Base-by-base conservation (phyloP, 1,139 yeast genomes). In the Hansenula sp. region DNA sequence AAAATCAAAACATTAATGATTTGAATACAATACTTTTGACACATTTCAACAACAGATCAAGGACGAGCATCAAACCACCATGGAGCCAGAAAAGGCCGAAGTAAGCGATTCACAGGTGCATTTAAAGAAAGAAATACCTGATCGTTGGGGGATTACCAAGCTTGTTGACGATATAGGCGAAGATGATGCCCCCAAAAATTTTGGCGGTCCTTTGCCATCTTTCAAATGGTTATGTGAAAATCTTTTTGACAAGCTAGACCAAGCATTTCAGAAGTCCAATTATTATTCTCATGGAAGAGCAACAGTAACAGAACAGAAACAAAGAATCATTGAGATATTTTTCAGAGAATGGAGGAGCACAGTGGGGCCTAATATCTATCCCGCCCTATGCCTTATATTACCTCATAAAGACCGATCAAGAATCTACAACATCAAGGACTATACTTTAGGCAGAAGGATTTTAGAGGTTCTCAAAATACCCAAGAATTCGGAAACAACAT, bases 311-410 rank as follows among this genome's bases (percentile, higher is more conserved):
- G 67, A 41, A 58, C 66, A 54, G 62, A 73, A 67, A 52, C 61
- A 47, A 44, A 62, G 52, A 49, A 65, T 60, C 42, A 71, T 66
- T 46, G 64, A 52, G 3, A 52, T 61, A 15, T 91, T 87, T 59
- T 69, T 86, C 39, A 61, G 67, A 4, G 66, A 74, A 21, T 90
- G 90, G 83, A 70, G 82, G 44, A 65, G 67, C 13, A 77, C 78
- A 29, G 84, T 87, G 3, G 96, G 96, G 0, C 61, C 71, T 29
- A 81, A 90, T 59, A 72, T 89, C 5, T 82, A 74, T 53, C 93
- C 94, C 0, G 81, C 82, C 0, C 70, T 86, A 13, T 66, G 81
- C 33, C 66, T 90, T 37, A 68, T 81, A 3, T 63, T 84, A 19
- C 93, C 95, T 0, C 77, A 78, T 47, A 73, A 79, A 51, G 84